Evolutionary conservation across 305 asterid species (phyloP).

Genomic region (Withania somnifera): DNA sequence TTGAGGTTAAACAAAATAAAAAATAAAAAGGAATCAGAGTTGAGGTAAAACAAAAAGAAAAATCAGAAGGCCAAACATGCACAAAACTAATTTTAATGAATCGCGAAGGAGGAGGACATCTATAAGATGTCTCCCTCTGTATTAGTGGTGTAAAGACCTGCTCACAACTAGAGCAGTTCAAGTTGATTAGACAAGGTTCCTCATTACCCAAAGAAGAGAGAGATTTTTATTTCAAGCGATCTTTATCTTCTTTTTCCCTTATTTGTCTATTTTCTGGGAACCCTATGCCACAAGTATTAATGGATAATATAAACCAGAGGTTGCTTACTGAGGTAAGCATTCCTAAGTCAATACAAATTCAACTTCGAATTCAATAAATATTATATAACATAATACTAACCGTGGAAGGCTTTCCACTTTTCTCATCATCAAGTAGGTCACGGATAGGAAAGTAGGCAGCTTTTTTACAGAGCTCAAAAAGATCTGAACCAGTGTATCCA

Average conservation of each 20-base stretch:
- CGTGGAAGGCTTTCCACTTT: slow-evolving; percentile 37
- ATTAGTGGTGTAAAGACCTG: not conserved
- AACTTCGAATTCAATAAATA: not conserved
- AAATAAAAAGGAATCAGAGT: not conserved
- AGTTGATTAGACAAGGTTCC: not conserved
- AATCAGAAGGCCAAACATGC: not conserved
- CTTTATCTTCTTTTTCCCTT: not conserved
- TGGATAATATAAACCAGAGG: not conserved
- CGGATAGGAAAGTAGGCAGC: slow-evolving; percentile 87
- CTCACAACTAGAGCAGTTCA: not conserved
- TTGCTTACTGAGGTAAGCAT: not conserved
- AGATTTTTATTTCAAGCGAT: not conserved
- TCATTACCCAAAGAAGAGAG: not conserved
- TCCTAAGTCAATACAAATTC: not conserved
- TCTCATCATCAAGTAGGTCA: slow-evolving; percentile 64
- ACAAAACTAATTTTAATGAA: not conserved
- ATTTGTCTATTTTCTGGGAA: not conserved
- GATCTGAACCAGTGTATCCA: slow-evolving; percentile 88
- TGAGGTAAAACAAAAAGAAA: not conserved
- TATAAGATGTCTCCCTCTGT: not conserved
- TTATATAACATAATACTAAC: slow-evolving; percentile 22
- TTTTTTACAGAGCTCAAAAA: slow-evolving; percentile 81
- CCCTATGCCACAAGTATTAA: not conserved
- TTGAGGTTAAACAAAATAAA: not conserved
- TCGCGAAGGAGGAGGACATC: not conserved